Conservation (phyloP, 2,329 filamentous ascomycete species). For the Botrytis pseudocinerea region DNA sequence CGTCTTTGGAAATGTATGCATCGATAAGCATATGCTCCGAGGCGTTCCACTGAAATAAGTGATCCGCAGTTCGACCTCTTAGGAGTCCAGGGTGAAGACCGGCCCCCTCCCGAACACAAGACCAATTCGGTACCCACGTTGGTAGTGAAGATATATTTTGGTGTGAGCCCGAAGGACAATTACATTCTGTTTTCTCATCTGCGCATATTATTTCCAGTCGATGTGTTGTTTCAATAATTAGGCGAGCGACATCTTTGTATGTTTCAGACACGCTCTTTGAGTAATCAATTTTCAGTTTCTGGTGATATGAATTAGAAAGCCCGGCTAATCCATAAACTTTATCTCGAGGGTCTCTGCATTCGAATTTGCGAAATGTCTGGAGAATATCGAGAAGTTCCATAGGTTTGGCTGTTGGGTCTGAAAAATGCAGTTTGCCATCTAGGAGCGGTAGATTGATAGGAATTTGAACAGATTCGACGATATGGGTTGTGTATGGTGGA, state of each 20-base stretch:
- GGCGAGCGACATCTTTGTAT: neutral
- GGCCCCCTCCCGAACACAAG: neutral
- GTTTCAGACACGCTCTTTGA: neutral
- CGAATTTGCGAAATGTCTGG: neutral
- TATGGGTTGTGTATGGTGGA: neutral
- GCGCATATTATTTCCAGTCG: neutral
- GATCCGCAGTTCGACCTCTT: neutral
- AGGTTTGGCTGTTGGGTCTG: neutral
- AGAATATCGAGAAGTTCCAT: neutral
- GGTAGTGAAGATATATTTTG: neutral
- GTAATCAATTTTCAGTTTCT: neutral
- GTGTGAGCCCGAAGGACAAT: neutral
- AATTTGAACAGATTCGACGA: neutral
- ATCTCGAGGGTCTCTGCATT: neutral
- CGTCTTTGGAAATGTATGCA: neutral
- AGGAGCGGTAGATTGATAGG: neutral
- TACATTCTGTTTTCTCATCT: neutral
- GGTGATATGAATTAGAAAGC: neutral
- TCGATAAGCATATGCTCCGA: neutral
- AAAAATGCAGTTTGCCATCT: neutral
- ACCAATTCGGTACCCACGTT: neutral
- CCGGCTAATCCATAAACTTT: neutral
- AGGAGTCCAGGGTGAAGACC: neutral
- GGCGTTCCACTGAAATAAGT: neutral
- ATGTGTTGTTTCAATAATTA: neutral